Evolutionary conservation across 2,329 filamentous ascomycete genomes (phyloP).

Genomic region (Piedraia hortae): DNA sequence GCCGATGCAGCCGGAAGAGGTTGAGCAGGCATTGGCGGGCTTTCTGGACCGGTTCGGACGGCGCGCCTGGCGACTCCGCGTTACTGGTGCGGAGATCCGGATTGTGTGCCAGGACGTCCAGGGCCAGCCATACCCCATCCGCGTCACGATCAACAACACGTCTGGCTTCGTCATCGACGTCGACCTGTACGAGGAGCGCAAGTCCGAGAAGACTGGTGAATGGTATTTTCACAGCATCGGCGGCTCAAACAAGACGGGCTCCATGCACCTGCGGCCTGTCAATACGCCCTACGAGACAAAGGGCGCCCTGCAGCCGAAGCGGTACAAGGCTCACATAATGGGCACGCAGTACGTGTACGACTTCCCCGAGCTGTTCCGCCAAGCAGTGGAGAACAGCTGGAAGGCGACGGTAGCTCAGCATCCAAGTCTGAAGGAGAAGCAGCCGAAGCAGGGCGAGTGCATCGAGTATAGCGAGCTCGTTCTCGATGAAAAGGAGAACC

Average conservation of each 20-base stretch:
- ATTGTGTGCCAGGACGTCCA: slow-evolving; percentile 87
- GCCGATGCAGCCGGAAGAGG: slow-evolving; percentile 65
- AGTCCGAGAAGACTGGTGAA: slow-evolving; percentile 77
- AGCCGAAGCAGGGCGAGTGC: slow-evolving; percentile 67
- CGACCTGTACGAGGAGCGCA: slow-evolving; percentile 90
- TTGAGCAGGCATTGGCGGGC: slow-evolving; percentile 74
- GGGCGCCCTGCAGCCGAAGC: slow-evolving; percentile 94
- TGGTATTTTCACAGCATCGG: slow-evolving; percentile 98
- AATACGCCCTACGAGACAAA: slow-evolving; percentile 88
- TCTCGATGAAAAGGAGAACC: slow-evolving; percentile 72
- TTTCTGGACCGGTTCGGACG: slow-evolving; percentile 93
- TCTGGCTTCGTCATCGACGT: slow-evolving; percentile 95
- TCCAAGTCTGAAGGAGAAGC: slow-evolving; percentile 45
- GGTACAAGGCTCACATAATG: slow-evolving; percentile 98
- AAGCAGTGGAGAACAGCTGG: slow-evolving; percentile 94
- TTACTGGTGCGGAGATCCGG: slow-evolving; percentile 90
- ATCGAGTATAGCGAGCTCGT: slow-evolving; percentile 86
- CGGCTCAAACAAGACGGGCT: slow-evolving; percentile 77
- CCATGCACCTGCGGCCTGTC: slow-evolving; percentile 80
- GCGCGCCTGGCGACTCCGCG: slow-evolving; percentile 83
- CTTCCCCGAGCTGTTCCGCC: slow-evolving; percentile 96
- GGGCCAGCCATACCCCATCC: slow-evolving; percentile 66
- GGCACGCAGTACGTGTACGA: slow-evolving; percentile 98
- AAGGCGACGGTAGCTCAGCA: slow-evolving; percentile 45
- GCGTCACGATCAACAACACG: slow-evolving; percentile 92